Base-by-base conservation (phyloP, 2,329 filamentous ascomycete species). In the Endocalyx cinctus region DNA sequence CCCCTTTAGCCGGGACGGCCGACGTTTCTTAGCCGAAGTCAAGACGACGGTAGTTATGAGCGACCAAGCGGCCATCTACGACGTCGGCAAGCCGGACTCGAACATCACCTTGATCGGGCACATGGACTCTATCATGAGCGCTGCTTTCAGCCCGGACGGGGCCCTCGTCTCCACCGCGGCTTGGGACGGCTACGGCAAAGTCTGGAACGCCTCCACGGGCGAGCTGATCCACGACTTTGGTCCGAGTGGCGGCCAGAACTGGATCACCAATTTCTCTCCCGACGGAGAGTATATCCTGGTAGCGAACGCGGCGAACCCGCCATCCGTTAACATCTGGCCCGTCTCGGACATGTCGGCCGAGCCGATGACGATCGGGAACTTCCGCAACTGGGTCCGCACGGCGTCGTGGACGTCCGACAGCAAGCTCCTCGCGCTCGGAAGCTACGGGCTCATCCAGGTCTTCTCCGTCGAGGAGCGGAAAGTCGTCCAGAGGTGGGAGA, bases 41-140 rank as follows among this genome's bases (percentile, higher is more conserved):
- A 25, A 20, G 16, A 15, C 30, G 5, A 4, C 13, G 16, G 22
- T 16, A 20, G 14, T 4, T 5, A 15, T 15, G 30, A 17, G n/a
- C 20, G 17, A 11, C 18, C 22, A 33, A 26, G n/a, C n/a, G n/a
- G n/a, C 27, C 10, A 33, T 33, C 18, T 33, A 33, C 14, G 30
- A 33, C 20, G 13, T 33, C 22, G 30, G 27, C 20, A 25, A 33
- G 19, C 30, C 30, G 15, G 20, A 25, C 27, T 34, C 32, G n/a
- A 34, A 34, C 17, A 25, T 29, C 32, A 34, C 32, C 17, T 5
- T 31, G n/a, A n/a, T n/a, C n/a, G 26, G 26, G 10, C 26, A 27
- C 13, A 8, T 15, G 7, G 13, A 27, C 26, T 8, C 26, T 12
- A 27, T 27, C 16, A 27, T 13, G 13, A 27, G 26, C 26, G n/a